A percentile compares a stretch with the other conserved stretches of the same genome.
These are phyloP conservation scores for Arabis hirsuta DNA, from an alignment of 345 rosid genomes.

Conservation along the genomic window DNA sequence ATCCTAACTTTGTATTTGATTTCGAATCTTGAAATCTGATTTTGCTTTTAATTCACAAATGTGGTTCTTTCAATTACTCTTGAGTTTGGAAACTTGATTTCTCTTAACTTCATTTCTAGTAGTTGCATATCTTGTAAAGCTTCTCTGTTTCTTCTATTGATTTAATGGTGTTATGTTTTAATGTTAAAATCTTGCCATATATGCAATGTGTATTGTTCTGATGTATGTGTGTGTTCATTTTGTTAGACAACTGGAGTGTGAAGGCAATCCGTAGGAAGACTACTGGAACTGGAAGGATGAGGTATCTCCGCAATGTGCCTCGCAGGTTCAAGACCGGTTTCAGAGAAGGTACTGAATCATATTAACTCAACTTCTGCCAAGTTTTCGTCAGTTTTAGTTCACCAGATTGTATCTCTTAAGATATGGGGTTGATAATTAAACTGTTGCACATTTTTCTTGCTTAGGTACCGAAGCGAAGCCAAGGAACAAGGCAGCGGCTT, in stretches of 20 bases:
- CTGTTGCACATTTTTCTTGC: neutral
- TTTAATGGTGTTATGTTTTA: neutral
- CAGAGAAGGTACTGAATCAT: constrained; percentile 60
- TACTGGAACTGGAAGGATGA: constrained; percentile 81
- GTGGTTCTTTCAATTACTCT: too few species aligned
- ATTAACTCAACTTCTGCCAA: too few species aligned
- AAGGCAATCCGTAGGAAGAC: constrained; percentile 84
- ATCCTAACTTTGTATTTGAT: too few species aligned
- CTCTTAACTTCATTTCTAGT: neutral
- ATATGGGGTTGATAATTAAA: neutral
- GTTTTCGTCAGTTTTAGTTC: neutral
- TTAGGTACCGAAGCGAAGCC: constrained; percentile 77
- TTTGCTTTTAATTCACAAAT: too few species aligned
- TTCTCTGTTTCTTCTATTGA: neutral
- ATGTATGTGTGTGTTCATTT: neutral
- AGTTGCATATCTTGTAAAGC: neutral
- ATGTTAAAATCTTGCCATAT: neutral
- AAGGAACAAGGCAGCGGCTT: constrained; percentile 56
- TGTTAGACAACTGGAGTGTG: constrained; percentile 75
- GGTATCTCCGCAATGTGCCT: constrained; percentile 68
- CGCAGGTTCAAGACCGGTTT: constrained; percentile 82
- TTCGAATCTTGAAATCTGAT: too few species aligned
- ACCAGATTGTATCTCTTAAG: neutral
- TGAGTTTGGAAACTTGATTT: neutral
- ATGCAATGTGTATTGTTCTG: neutral